A percentile compares a stretch with the other conserved stretches of the same genome.
phyloP scores from a whole-genome alignment of 108 stramenopile genomes.

The Stephanodiscus minutulus region DNA sequence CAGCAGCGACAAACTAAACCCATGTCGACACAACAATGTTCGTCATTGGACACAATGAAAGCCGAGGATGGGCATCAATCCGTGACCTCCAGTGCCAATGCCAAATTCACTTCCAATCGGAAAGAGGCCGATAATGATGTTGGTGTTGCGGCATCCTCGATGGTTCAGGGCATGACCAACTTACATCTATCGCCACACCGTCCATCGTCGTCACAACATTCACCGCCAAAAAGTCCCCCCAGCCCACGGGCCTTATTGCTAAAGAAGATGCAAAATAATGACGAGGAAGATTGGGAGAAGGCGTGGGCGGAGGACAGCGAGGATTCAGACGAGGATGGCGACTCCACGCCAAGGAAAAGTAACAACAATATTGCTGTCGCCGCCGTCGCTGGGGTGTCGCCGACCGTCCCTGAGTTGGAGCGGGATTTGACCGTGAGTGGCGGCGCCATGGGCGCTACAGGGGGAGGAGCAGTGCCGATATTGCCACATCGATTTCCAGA shows the following conservation, averaged over 20 bases:
- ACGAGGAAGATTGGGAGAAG: slow-evolving; percentile 55
- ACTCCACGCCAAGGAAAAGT: slow-evolving; percentile 6
- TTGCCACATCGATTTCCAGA: background rate
- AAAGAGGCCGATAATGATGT: background rate
- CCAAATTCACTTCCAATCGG: background rate
- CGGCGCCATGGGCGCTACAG: too few relatives aligned
- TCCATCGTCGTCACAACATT: slow-evolving; percentile 3
- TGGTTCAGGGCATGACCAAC: slow-evolving; percentile 21
- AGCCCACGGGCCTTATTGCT: slow-evolving; percentile 25
- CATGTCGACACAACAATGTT: background rate
- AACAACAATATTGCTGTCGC: slow-evolving; percentile 6
- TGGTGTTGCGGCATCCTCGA: slow-evolving; percentile 3
- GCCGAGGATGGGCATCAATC: background rate
- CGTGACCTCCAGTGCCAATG: background rate
- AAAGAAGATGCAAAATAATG: slow-evolving; percentile 35
- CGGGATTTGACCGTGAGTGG: background rate
- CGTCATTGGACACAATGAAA: slow-evolving; percentile 4
- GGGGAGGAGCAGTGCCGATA: background rate
- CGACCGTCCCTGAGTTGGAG: slow-evolving; percentile 7
- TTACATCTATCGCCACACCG: slow-evolving; percentile 6
- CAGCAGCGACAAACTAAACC: background rate
- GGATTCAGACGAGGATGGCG: slow-evolving; percentile 40
- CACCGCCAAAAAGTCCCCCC: slow-evolving; percentile 12
- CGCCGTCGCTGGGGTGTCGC: background rate
- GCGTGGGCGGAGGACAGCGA: slow-evolving; percentile 52